Percentiles rank a stretch among this genome's conserved stretches.
Conservation (phyloP, 108 stramenopile species). For the Skeletonema marinoi region DNA sequence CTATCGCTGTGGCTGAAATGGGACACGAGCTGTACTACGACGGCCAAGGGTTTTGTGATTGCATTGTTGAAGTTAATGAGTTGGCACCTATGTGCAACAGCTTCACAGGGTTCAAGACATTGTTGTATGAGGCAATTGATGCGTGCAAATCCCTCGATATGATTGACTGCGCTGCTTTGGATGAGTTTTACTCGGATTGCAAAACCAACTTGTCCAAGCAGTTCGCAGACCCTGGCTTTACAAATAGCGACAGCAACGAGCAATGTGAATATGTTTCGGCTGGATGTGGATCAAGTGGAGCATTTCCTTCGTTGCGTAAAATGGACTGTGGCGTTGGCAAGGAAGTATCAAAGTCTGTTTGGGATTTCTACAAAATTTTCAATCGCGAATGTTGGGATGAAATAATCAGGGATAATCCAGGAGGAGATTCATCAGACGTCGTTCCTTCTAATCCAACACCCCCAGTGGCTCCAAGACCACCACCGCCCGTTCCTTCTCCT, state of each 20-base stretch:
- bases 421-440: slow-evolving; percentile 7
- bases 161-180: slow-evolving; percentile 90
- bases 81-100: slow-evolving; percentile 71
- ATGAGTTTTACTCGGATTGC: slow-evolving; percentile 81
- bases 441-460: slow-evolving; percentile 38
- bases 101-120: slow-evolving; percentile 83
- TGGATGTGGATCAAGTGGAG: slow-evolving; percentile 74
- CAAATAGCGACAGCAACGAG: slow-evolving; percentile 20
- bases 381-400: slow-evolving; percentile 63
- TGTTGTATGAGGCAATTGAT: slow-evolving; percentile 88
- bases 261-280: slow-evolving; percentile 77
- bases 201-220: slow-evolving; percentile 61
- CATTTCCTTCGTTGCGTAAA: slow-evolving; percentile 84
- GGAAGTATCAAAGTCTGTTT: slow-evolving; percentile 65
- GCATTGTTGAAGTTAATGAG: slow-evolving; percentile 58
- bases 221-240: slow-evolving; percentile 66
- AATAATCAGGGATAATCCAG: slow-evolving; percentile 28
- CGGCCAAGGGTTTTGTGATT: slow-evolving; percentile 81
- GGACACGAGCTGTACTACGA: slow-evolving; percentile 72
- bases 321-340: slow-evolving; percentile 72
- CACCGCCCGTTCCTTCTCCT: slow-evolving; percentile 20
- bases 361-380: slow-evolving; percentile 82
- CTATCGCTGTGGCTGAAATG: slow-evolving; percentile 65
- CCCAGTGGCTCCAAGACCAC: slow-evolving; percentile 20
- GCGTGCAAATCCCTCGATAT: slow-evolving; percentile 87